Evolutionary conservation across 257 asterid genomes (phyloP).

Genomic region (Solanum commersonii): DNA sequence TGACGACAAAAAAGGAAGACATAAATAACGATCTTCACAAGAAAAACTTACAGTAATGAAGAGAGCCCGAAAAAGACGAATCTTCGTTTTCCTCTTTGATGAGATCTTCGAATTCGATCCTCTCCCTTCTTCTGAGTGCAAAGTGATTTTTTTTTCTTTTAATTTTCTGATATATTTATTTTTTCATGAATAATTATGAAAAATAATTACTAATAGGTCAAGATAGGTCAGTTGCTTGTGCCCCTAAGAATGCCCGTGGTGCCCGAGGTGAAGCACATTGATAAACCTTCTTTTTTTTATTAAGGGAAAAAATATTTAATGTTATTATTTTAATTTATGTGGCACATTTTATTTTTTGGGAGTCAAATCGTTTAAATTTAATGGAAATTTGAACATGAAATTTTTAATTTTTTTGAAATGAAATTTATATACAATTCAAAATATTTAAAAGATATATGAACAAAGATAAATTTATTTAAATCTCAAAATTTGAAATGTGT

Average conservation of each 20-base stretch:
- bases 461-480: no score
- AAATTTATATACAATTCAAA: no score
- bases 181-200: not conserved
- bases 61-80: not conserved
- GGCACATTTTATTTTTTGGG: no score
- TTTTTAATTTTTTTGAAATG: no score
- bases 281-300: not conserved
- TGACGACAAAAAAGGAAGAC: not conserved
- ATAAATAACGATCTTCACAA: not conserved
- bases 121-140: not conserved
- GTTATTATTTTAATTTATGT: no score
- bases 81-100: not conserved
- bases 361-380: accelerated
- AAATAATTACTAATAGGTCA: not conserved
- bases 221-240: not conserved
- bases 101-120: not conserved
- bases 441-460: no score
- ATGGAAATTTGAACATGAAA: no score
- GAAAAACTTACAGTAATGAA: not conserved
- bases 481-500: no score
- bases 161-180: not conserved
- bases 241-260: not conserved
- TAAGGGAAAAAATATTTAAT: no score
- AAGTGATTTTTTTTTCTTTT: no score
- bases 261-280: not conserved